Percentiles rank a stretch among this genome's conserved stretches.
Conservation (phyloP, 495 filamentous ascomycete species). For the Penicillium daleae region DNA sequence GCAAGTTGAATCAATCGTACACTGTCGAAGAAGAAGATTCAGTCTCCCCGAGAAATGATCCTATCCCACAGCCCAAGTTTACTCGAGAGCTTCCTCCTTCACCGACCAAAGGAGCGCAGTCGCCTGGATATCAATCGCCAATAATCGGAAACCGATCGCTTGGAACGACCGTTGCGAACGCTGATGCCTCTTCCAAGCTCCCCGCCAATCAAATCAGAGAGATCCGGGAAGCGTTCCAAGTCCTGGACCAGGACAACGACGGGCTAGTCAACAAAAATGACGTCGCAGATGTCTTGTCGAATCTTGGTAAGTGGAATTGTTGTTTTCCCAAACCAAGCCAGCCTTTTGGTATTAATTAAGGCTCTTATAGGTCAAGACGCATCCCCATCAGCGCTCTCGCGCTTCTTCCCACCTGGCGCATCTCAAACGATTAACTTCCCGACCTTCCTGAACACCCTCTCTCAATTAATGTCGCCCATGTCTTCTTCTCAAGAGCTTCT, state of each 20-base stretch:
- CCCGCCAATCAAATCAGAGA: constrained; percentile 70
- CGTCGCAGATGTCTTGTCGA: constrained; percentile 77
- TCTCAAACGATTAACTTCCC: constrained; percentile 78
- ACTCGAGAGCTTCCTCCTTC: constrained; percentile 47
- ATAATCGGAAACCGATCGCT: constrained; percentile 32
- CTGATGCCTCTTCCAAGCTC: constrained; percentile 64
- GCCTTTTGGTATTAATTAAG: constrained; percentile 5
- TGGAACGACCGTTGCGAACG: constrained; percentile 24
- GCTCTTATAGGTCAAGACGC: constrained; percentile 54
- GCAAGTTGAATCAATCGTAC: constrained; percentile 53
- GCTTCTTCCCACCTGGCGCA: constrained; percentile 74
- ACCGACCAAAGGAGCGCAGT: constrained; percentile 45
- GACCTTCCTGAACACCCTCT: constrained; percentile 77
- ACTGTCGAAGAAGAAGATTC: constrained; percentile 47
- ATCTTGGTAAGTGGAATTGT: constrained; percentile 59
- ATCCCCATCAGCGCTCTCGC: constrained; percentile 61
- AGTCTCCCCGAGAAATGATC: constrained; percentile 31
- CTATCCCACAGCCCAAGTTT: constrained; percentile 47
- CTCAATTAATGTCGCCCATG: constrained; percentile 69
- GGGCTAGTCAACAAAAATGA: constrained; percentile 75
- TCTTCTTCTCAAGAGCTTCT: constrained; percentile 75
- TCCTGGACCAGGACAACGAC: constrained; percentile 81
- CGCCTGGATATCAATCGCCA: constrained; percentile 33
- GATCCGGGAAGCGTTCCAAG: constrained; percentile 84
- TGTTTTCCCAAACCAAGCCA: not conserved